These are phyloP conservation scores for Zea mays DNA, from an alignment of 176 grass and related monocot species.

Conservation along the genomic window Zm-B73-REFERENCE-NAM-5.0 NC_050097.1:195866501-195867000, in stretches of 20 bases:
- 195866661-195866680: not conserved
- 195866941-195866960: no score
- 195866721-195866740: not conserved
- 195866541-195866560: slow-evolving; percentile 23
- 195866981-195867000: no score
- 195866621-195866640: slow-evolving; percentile 10
- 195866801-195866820: slow-evolving; percentile 8
- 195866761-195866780: slow-evolving; percentile 2
- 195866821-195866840: not conserved
- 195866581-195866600: slow-evolving; percentile 22
- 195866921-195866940: no score
- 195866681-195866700: slow-evolving; percentile 59
- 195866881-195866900: no score
- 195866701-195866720: slow-evolving; percentile 42
- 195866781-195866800: slow-evolving; percentile 19
- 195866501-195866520: slow-evolving; percentile 40
- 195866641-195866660: slow-evolving; percentile 23
- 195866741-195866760: not conserved
- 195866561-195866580: slow-evolving; percentile 30
- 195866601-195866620: slow-evolving; percentile 30
- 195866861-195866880: no score
- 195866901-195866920: no score
- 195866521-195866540: slow-evolving; percentile 50
- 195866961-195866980: no score
- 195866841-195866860: slow-evolving; percentile 10